Percentiles rank a stretch among this genome's conserved stretches.
Evolutionary conservation across 2,329 filamentous ascomycete genomes (phyloP).

Genomic region (Ophiostoma himal-ulmi): DNA sequence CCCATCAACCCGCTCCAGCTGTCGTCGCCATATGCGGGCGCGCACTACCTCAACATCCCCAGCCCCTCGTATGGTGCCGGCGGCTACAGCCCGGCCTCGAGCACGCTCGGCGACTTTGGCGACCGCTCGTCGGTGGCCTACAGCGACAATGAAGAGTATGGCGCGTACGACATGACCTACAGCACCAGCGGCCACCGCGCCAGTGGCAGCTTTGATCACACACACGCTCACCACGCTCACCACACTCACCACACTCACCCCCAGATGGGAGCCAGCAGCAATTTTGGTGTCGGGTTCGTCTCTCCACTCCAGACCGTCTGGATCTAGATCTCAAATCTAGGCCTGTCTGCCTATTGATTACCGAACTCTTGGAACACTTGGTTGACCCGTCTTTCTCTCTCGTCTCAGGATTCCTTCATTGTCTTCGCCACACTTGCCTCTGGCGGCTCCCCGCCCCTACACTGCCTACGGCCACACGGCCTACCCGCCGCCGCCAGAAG

Average conservation of each 20-base stretch:
- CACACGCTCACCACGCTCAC: slow-evolving; percentile 32
- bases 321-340: slow-evolving; percentile 33
- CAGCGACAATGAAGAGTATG: slow-evolving; percentile 56
- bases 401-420: slow-evolving; percentile 30
- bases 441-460: slow-evolving; percentile 18
- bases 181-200: slow-evolving; percentile 30
- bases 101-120: slow-evolving; percentile 44
- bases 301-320: slow-evolving; percentile 57
- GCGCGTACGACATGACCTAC: slow-evolving; percentile 45
- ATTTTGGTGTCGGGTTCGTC: slow-evolving; percentile 55
- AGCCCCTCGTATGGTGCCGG: slow-evolving; percentile 49
- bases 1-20: slow-evolving; percentile 51
- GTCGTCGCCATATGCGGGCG: slow-evolving; percentile 48
- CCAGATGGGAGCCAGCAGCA: slow-evolving; percentile 42
- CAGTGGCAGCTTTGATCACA: slow-evolving; percentile 35
- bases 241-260: slow-evolving; percentile 33
- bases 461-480: slow-evolving; percentile 30
- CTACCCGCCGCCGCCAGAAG: slow-evolving; percentile 39
- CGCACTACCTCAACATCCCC: slow-evolving; percentile 58
- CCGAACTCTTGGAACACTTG: slow-evolving; percentile 20
- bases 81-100: slow-evolving; percentile 55
- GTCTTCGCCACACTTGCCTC: slow-evolving; percentile 21
- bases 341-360: slow-evolving; percentile 33
- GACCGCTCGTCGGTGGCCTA: slow-evolving; percentile 49
- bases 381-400: slow-evolving; percentile 35